Percentiles rank a stretch among this genome's conserved stretches.
These are phyloP conservation scores for Houttuynia cordata DNA, from an alignment of 164 flowering plant genomes.

Conservation along the genomic window DNA sequence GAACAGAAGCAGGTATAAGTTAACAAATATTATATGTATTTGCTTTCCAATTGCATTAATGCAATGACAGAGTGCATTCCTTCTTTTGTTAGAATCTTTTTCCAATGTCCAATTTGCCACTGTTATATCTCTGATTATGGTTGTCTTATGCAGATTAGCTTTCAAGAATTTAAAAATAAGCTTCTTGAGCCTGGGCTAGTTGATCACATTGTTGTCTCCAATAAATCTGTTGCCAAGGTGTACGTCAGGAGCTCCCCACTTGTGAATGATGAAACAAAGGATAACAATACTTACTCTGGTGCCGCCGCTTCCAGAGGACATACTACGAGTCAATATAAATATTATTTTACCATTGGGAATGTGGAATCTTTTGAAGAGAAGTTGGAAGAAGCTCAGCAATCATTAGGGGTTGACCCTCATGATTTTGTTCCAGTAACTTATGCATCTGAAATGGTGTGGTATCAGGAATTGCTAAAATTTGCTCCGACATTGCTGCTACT, in stretches of 20 bases:
- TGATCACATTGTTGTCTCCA: constrained; percentile 73
- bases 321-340: constrained; percentile 47
- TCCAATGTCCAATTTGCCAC: background rate
- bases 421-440: constrained; percentile 84
- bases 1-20: constrained; percentile 49
- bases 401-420: constrained; percentile 72
- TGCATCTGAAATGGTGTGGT: constrained; percentile 66
- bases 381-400: constrained; percentile 89
- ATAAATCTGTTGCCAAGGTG: constrained; percentile 83
- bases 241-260: constrained; percentile 45
- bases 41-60: background rate
- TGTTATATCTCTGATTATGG: background rate
- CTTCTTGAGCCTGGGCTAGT: constrained; percentile 85
- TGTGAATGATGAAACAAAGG: constrained; percentile 22
- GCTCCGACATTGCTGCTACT: constrained; percentile 63
- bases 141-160: constrained; percentile 53
- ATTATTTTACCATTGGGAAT: constrained; percentile 82
- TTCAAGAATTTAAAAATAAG: constrained; percentile 85
- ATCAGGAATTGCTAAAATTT: constrained; percentile 69
- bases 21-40: background rate
- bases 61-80: too few species aligned
- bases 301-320: constrained; percentile 24
- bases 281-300: constrained; percentile 26
- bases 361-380: constrained; percentile 93
- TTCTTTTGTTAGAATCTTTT: too few species aligned